phyloP scores from a whole-genome alignment of 768 basidiomycete genomes.

The Amyloporia xantha region DNA sequence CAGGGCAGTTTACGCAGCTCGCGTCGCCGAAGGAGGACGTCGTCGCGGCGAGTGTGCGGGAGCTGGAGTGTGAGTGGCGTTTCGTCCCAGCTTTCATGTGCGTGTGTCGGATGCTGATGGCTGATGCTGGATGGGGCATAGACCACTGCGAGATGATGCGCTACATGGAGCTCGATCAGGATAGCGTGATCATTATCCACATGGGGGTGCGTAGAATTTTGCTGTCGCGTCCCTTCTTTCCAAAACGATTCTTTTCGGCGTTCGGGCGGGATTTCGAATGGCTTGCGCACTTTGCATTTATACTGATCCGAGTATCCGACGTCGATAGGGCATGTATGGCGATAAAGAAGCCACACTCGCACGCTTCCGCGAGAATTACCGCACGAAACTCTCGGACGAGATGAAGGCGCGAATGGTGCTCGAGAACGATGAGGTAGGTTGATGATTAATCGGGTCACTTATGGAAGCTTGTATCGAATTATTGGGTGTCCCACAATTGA shows the following conservation, averaged over 20 bases:
- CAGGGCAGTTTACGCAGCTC: slow-evolving; percentile 76
- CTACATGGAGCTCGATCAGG: slow-evolving; percentile 72
- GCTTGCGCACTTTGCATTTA: neutral
- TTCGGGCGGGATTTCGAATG: too few species aligned
- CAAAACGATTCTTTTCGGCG: neutral
- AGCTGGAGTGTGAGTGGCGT: slow-evolving; percentile 58
- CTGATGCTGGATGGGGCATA: slow-evolving; percentile 3
- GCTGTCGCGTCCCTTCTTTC: neutral
- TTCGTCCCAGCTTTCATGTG: neutral
- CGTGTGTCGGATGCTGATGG: neutral
- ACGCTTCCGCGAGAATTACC: slow-evolving; percentile 69
- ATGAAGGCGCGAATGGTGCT: slow-evolving; percentile 73
- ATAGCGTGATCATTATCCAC: slow-evolving; percentile 86
- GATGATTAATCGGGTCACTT: neutral
- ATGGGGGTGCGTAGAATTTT: slow-evolving; percentile 47
- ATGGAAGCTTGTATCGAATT: neutral
- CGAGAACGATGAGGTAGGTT: slow-evolving; percentile 87
- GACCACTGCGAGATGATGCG: slow-evolving; percentile 87
- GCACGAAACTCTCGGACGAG: slow-evolving; percentile 46
- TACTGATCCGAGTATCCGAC: too few species aligned
- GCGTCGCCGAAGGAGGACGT: slow-evolving; percentile 76
- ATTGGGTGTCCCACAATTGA: too few species aligned
- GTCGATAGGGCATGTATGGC: slow-evolving; percentile 78
- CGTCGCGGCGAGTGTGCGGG: slow-evolving; percentile 67
- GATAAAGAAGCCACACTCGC: slow-evolving; percentile 68